phyloP scores from a whole-genome alignment of 2,329 filamentous ascomycete species.

The Trichoderma sp. region DNA sequence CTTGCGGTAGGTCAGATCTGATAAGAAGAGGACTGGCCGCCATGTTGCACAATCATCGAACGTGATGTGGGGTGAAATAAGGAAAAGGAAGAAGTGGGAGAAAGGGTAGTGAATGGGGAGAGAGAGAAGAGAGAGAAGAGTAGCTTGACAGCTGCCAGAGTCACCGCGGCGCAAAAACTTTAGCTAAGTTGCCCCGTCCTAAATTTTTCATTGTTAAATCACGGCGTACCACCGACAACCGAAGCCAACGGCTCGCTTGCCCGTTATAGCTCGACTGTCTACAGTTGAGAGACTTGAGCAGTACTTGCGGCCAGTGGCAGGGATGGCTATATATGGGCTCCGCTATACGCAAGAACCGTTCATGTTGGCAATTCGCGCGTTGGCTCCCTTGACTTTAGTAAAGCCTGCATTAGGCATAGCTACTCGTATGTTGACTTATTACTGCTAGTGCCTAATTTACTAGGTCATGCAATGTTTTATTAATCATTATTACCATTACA shows the following conservation, averaged over 20 bases:
- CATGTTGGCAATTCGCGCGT: background rate
- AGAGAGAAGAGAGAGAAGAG: background rate
- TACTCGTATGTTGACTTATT: background rate
- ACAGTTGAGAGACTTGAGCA: background rate
- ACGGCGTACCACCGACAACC: background rate
- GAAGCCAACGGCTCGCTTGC: slow-evolving; percentile 1
- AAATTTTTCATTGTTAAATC: background rate
- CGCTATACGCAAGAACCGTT: background rate
- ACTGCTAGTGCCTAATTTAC: background rate
- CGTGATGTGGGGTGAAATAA: background rate
- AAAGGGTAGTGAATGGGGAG: background rate
- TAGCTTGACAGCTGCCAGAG: background rate
- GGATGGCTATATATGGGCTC: background rate
- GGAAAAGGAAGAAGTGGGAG: background rate
- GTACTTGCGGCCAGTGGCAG: background rate
- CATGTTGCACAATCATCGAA: slow-evolving; percentile 10
- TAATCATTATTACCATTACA: background rate
- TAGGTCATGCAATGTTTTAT: background rate
- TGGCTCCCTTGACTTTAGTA: background rate
- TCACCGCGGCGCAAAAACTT: background rate
- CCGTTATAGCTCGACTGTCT: background rate
- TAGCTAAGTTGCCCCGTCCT: background rate
- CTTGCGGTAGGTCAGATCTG: slow-evolving; percentile 4
- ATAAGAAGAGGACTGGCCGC: slow-evolving; percentile 5
- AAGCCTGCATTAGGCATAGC: background rate